Base-by-base conservation (phyloP, 2,329 filamentous ascomycete species). In the Colletotrichum neosansevieriae region DNA sequence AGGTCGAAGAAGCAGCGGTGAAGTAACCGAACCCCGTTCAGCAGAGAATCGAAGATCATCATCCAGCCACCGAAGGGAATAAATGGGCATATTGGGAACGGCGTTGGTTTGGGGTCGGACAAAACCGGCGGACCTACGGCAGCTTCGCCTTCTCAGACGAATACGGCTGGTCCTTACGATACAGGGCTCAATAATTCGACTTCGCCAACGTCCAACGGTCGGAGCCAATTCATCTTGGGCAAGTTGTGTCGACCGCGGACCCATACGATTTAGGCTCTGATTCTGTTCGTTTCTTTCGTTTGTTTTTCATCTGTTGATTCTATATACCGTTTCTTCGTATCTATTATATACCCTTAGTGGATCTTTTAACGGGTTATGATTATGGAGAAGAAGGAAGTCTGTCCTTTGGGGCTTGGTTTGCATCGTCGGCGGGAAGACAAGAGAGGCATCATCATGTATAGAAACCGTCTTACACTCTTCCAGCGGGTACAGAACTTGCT, bases 261-360 rank as follows among this genome's bases (percentile, higher is more conserved):
- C 49, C 29, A 51, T 10, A 13, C 40, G 53, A 57, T 38, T 11
- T 7, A 32, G 34, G 38, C 24, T 24, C 21, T 2, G 49, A 10
- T 32, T n/a, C 11, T 57, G 50, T 51, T 54, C 32, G 21, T 47
- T 50, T 13, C 29, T 38, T 54, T 63, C 29, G n/a, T n/a, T n/a
- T n/a, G n/a, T n/a, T 51, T 47, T 58, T 53, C 45, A 42, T 40
- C 29, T 58, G 13, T 50, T 51, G 13, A 54, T 58, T 47, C 15
- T 54, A 54, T 54, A 44, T 29, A 53, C 53, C 32, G 21, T 59
- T 68, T 64, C 47, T 59, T 68, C 61, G 54, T 49, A 65, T 59
- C 61, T 68, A 58, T 58, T 68, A 63, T 67, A 64, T 67, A 64
- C 63, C 65, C 65, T 65, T 38, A 36, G 53, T 64, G 53, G 38